These are phyloP conservation scores for Volvox africanus DNA, from an alignment of 139 green algal genomes.

Conservation along the genomic window DNA sequence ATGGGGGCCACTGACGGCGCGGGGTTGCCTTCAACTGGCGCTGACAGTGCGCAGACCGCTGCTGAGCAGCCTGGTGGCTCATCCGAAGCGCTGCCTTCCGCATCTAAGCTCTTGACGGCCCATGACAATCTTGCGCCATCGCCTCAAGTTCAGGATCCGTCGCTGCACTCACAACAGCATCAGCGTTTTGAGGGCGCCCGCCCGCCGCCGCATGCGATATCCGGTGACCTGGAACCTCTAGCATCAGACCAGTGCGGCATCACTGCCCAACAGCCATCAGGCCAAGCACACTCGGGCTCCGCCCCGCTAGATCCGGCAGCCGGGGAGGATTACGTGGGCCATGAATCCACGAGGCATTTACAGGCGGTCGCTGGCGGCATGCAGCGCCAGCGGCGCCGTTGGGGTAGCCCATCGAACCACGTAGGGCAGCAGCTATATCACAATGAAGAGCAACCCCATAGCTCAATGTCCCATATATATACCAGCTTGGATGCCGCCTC, in stretches of 20 bases:
- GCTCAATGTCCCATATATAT: neutral
- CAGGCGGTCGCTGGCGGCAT: neutral
- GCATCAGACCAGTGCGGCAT: neutral
- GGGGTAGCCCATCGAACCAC: constrained; percentile 15
- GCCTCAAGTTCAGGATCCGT: too few species aligned
- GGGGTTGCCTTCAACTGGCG: neutral
- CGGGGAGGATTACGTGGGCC: neutral
- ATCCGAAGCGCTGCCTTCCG: too few species aligned
- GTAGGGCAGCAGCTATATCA: neutral
- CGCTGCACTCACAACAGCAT: too few species aligned
- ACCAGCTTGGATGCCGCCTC: neutral
- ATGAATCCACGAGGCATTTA: neutral
- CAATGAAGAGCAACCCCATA: neutral
- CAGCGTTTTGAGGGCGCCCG: too few species aligned
- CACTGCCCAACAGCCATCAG: neutral
- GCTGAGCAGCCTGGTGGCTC: neutral
- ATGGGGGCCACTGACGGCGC: too few species aligned
- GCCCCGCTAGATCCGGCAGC: neutral
- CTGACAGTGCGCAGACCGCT: neutral
- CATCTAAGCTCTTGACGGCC: too few species aligned
- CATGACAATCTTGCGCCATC: too few species aligned
- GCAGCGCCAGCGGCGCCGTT: constrained; percentile 14
- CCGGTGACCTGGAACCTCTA: too few species aligned
- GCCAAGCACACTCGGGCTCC: neutral
- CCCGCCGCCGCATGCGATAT: too few species aligned